Evolutionary conservation across 345 rosid genomes (phyloP).

Genomic region (Balakata baccata): DNA sequence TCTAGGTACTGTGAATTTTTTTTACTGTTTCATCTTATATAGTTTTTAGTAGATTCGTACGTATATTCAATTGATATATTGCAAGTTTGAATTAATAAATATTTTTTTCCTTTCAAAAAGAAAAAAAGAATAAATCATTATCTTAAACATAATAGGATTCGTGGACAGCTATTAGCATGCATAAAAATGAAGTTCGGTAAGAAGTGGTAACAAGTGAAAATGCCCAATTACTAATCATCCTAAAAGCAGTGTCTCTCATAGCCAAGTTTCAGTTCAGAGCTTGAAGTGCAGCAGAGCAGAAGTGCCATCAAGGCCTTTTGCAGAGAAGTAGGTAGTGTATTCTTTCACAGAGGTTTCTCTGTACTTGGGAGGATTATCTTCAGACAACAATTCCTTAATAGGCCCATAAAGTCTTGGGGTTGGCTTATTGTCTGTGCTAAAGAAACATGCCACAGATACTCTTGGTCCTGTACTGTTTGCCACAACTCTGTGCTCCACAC

Average conservation of each 20-base stretch:
- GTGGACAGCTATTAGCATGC: too few relatives aligned
- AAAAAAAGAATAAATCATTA: too few relatives aligned
- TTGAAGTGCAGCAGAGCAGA: constrained; percentile 38
- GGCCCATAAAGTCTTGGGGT: constrained; percentile 32
- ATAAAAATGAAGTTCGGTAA: too few relatives aligned
- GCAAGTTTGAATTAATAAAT: too few relatives aligned
- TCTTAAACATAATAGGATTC: too few relatives aligned
- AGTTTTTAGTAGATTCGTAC: too few relatives aligned
- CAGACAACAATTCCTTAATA: constrained; percentile 41
- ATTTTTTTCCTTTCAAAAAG: too few relatives aligned
- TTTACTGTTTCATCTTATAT: too few relatives aligned
- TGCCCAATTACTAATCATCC: background rate
- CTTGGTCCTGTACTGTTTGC: constrained; percentile 42
- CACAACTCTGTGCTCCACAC: constrained; percentile 46
- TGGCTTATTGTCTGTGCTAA: constrained; percentile 13
- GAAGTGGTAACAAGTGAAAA: too few relatives aligned
- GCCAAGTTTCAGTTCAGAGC: constrained; percentile 1
- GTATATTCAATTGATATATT: too few relatives aligned
- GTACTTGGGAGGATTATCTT: constrained; percentile 36
- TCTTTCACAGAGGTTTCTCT: constrained; percentile 30
- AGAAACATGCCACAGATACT: constrained; percentile 43
- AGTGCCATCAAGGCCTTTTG: constrained; percentile 40
- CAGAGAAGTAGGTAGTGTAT: constrained; percentile 9
- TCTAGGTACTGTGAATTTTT: too few relatives aligned
- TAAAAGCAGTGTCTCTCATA: background rate